Evolutionary conservation across 148 eudicot genomes (phyloP).

Genomic region (Cornus kousa): DNA sequence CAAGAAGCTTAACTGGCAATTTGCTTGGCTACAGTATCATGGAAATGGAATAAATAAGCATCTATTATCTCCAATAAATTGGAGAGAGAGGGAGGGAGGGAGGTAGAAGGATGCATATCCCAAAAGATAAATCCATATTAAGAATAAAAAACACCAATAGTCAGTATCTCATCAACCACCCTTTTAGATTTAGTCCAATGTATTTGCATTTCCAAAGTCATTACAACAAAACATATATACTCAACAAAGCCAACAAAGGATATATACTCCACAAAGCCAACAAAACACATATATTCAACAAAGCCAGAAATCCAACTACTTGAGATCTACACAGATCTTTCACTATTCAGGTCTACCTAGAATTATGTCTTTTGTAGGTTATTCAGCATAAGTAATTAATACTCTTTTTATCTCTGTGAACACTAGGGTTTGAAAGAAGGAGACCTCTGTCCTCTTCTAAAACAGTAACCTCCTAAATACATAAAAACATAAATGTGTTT

Average conservation of each 20-base stretch:
- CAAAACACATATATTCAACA: not conserved
- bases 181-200: not conserved
- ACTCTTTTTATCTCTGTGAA: not conserved
- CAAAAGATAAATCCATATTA: not conserved
- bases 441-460: too few relatives aligned
- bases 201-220: not conserved
- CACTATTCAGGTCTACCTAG: not conserved
- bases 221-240: not conserved
- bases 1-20: conserved; percentile 22
- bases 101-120: not conserved
- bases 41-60: not conserved
- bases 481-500: too few relatives aligned
- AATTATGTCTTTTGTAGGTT: not conserved
- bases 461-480: too few relatives aligned
- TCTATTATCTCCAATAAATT: not conserved
- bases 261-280: too few relatives aligned
- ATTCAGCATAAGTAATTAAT: too few relatives aligned
- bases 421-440: too few relatives aligned
- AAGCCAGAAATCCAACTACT: not conserved
- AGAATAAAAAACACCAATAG: not conserved
- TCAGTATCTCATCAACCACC: not conserved
- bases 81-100: not conserved
- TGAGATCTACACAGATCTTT: not conserved
- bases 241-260: too few relatives aligned
- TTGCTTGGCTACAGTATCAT: conserved; percentile 26